Conservation (phyloP, 2,329 filamentous ascomycete species). For the Penicillium sclerotiorum region DNA sequence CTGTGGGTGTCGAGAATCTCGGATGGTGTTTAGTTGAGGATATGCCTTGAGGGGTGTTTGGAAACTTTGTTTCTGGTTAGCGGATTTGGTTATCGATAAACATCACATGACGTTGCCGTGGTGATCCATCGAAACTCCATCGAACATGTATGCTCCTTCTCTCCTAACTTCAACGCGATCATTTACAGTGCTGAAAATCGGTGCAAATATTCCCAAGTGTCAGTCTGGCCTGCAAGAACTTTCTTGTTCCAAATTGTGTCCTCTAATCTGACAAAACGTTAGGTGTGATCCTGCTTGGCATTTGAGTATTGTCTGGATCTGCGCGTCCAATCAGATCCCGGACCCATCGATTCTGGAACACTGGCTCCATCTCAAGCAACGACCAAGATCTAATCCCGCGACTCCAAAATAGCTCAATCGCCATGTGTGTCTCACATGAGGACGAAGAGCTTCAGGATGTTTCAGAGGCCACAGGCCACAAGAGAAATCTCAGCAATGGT, state of each 20-base stretch:
- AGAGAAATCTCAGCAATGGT: conserved; percentile 31
- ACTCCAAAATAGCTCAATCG: neutral
- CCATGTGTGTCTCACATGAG: conserved; percentile 12
- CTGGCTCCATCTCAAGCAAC: neutral
- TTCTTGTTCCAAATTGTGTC: neutral
- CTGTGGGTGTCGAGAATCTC: conserved; percentile 2
- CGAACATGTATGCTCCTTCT: too few relatives aligned
- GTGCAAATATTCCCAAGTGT: neutral
- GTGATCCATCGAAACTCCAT: too few relatives aligned
- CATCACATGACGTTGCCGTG: conserved; percentile 35
- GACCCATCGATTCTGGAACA: conserved; percentile 6
- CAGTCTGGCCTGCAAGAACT: neutral
- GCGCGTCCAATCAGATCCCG: conserved; percentile 11
- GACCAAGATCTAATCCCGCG: neutral
- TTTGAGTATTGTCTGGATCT: neutral
- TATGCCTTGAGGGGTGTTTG: conserved; percentile 12
- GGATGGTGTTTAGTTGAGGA: neutral
- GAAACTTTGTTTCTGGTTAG: conserved; percentile 6
- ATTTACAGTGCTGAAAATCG: too few relatives aligned
- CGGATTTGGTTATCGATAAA: conserved; percentile 41
- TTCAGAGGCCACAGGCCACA: conserved; percentile 17
- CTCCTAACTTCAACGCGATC: too few relatives aligned
- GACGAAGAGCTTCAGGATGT: conserved; percentile 4
- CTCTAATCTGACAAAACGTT: neutral
- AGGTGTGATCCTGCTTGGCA: neutral